phyloP scores from a whole-genome alignment of 2,329 filamentous ascomycete genomes.

The Aspergillus sp. region DNA sequence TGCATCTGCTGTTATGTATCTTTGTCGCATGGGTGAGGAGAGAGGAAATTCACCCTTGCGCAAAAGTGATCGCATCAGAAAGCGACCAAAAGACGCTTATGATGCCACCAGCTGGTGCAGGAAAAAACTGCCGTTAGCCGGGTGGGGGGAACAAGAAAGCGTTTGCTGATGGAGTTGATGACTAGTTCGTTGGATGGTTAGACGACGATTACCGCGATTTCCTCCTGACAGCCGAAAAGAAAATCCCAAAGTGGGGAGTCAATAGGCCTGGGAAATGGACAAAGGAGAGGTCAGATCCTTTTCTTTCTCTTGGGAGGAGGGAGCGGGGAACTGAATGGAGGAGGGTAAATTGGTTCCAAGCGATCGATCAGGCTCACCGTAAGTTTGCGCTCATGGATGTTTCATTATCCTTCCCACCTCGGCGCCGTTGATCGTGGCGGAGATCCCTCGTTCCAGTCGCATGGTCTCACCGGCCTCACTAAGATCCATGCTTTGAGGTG shows the following conservation, averaged over 20 bases:
- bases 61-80: not conserved
- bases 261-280: not conserved
- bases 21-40: not conserved
- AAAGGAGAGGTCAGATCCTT: not conserved
- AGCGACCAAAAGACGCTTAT: constrained; percentile 1
- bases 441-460: not conserved
- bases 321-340: not conserved
- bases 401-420: not conserved
- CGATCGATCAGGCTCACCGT: not conserved
- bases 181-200: not conserved
- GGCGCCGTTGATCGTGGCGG: not conserved
- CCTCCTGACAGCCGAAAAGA: not conserved
- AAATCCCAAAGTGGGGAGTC: not conserved
- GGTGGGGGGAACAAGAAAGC: constrained; percentile 1
- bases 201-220: not conserved
- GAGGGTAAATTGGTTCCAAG: not conserved
- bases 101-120: constrained; percentile 14
- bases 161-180: not conserved
- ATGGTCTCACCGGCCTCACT: not conserved
- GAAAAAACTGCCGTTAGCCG: constrained; percentile 16
- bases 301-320: no score
- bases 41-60: not conserved
- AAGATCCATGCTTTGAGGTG: not conserved
- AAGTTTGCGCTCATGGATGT: constrained; percentile 3
- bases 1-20: not conserved